Evolutionary conservation across 1,284 basidiomycete genomes (phyloP), one percentile per base, ranked within the genome.

Genomic region (Pseudozyma sp.): DNA sequence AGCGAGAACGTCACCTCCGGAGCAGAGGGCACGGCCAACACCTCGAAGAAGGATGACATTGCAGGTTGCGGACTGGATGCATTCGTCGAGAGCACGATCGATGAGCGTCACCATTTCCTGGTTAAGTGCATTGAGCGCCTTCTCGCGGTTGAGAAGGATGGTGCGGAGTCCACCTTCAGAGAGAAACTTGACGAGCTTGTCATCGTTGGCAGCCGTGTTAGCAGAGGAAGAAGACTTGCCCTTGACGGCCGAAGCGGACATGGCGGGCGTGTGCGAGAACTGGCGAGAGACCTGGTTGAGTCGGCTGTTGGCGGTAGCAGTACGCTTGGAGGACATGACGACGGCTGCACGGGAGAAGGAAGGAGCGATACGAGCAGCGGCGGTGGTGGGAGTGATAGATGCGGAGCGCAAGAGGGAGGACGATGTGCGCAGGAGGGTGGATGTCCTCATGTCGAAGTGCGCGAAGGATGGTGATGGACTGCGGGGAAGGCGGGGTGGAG

Each of bases 1-100:
- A 82, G 83, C 87, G 71, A 90, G 90, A 59, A 99, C 93, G 85
- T 99, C 97, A 59, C 96, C 96, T 21, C 96, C 97, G 6, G 94
- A 92, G 84, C 95, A 99, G 83, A 98, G 97, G 12, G 92, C 93
- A 65, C 91, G 88, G 12, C 92, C 93, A 34, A 88, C 87, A 19
- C 94, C 81, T 31, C 82, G 78, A 19, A 84, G 73, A 1, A 83
- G 54, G 53, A 84, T 74, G 52, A 78, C 68, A 34, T 80, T 70
- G 45, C 71, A 76, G 25, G 72, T 68, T 36, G 70, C 47, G 13
- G 78, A 76, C 2, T 16, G 54, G 11, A 56, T 39, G 75, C 88
- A 64, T 70, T 92, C 93, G 87, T 93, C 89, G 43, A 96, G 89
- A 81, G 91, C 90, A 14, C 89, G 88, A 43, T 89, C 87, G 25